Percentiles rank a stretch among this genome's conserved stretches.
These are phyloP conservation scores for Desmodesmus armatus DNA, from an alignment of 139 green algal genomes.

Conservation along the genomic window DNA sequence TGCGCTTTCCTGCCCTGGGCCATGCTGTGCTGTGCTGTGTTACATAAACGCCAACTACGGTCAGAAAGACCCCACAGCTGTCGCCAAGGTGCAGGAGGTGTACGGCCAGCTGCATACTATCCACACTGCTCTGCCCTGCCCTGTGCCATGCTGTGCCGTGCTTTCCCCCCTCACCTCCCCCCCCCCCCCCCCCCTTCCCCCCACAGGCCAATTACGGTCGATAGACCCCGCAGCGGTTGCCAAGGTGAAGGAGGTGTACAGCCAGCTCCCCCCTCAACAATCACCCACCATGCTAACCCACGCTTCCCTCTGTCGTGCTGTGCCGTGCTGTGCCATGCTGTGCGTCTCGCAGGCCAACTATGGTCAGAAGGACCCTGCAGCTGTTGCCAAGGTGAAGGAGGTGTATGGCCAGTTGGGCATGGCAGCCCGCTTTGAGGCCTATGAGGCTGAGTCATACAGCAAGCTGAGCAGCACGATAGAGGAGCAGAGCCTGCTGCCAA, in stretches of 20 bases:
- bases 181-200: too few relatives aligned
- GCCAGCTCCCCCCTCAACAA: too few relatives aligned
- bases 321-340: too few relatives aligned
- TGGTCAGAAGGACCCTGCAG: conserved; percentile 79
- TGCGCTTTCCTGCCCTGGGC: too few relatives aligned
- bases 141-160: too few relatives aligned
- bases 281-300: too few relatives aligned
- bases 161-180: too few relatives aligned
- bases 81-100: conserved; percentile 89
- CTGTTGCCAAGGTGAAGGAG: conserved; percentile 87
- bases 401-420: conserved; percentile 92
- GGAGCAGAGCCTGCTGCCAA: conserved; percentile 84
- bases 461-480: conserved; percentile 77
- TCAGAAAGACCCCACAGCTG: conserved; percentile 74
- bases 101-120: conserved; percentile 91
- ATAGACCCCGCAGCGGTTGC: conserved; percentile 77
- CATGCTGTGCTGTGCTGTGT: too few relatives aligned
- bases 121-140: too few relatives aligned
- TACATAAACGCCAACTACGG: conserved; percentile 97
- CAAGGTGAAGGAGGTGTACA: conserved; percentile 93
- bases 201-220: conserved; percentile 94
- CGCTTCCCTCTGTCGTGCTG: too few relatives aligned
- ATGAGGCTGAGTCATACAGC: conserved; percentile 83
- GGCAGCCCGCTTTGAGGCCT: conserved; percentile 86
- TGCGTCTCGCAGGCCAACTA: conserved; percentile 88